These are phyloP conservation scores for Urochloa ruziziensis DNA, from an alignment of 176 grass and related monocot genomes.

Conservation along the genomic window DNA sequence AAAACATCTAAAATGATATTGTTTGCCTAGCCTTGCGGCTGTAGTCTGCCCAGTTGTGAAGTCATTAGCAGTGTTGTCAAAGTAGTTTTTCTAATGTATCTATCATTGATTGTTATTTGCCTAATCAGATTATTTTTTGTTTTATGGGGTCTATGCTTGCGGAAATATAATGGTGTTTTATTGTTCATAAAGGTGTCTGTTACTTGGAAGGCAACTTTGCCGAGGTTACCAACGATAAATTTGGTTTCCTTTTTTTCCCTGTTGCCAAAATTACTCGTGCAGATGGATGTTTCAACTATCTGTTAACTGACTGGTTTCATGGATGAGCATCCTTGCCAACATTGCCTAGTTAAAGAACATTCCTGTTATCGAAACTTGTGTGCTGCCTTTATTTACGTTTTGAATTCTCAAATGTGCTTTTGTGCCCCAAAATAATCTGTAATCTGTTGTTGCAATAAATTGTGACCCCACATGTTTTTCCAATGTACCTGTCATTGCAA, in stretches of 20 bases:
- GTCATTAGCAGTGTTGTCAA: background rate
- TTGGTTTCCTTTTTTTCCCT: conserved; percentile 61
- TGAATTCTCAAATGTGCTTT: too few relatives aligned
- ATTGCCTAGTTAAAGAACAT: background rate
- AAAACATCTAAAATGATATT: background rate
- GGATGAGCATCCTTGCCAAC: conserved; percentile 23
- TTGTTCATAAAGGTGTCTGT: background rate
- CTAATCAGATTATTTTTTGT: background rate
- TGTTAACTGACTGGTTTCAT: conserved; percentile 21
- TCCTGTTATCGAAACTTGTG: too few relatives aligned
- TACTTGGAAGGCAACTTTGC: conserved; percentile 33
- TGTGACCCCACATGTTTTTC: too few relatives aligned
- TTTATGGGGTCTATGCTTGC: background rate
- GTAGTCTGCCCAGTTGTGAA: background rate
- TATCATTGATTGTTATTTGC: background rate
- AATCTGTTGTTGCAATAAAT: too few relatives aligned
- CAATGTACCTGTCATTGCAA: background rate
- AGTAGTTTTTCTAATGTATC: background rate
- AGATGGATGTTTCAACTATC: conserved; percentile 13
- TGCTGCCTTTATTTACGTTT: too few relatives aligned
- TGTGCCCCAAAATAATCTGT: too few relatives aligned
- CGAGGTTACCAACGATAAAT: too few relatives aligned
- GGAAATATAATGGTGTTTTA: background rate
- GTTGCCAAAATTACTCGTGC: conserved; percentile 40
- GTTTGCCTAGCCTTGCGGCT: background rate